Evolutionary conservation across 345 rosid species (phyloP).

Genomic region (Raphanus sativus): DNA sequence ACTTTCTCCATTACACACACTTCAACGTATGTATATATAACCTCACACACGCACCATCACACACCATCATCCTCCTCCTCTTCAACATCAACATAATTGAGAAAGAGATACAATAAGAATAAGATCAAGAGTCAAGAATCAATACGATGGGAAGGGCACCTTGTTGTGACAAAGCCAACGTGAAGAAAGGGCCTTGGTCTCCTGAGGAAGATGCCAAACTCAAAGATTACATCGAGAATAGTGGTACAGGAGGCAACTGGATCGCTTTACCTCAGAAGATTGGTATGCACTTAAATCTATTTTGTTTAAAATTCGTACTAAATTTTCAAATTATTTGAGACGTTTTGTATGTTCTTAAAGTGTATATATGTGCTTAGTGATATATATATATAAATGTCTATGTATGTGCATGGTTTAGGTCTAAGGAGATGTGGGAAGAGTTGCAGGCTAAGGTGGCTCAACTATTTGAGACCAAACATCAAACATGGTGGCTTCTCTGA

Average conservation of each 20-base stretch:
- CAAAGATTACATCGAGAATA: conserved; percentile 1
- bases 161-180: conserved; percentile 83
- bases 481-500: conserved; percentile 70
- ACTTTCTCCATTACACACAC: conserved; percentile 22
- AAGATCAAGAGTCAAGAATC: conserved; percentile 21
- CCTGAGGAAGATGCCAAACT: not conserved
- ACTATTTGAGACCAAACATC: conserved; percentile 69
- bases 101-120: not conserved
- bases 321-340: conserved; percentile 1
- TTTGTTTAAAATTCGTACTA: not conserved
- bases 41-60: conserved; percentile 35
- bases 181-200: conserved; percentile 39
- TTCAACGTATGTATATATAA: conserved; percentile 33
- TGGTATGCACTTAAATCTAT: conserved; percentile 39
- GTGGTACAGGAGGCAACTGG: not conserved
- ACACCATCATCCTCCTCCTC: conserved; percentile 16
- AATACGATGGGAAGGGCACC: conserved; percentile 83
- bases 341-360: not conserved
- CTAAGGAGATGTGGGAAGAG: conserved; percentile 37
- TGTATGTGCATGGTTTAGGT: not conserved
- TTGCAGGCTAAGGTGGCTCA: conserved; percentile 76
- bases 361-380: not conserved
- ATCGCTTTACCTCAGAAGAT: not conserved
- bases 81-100: conserved; percentile 26
- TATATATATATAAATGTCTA: not conserved